phyloP scores from a whole-genome alignment of 2,329 filamentous ascomycete genomes.

The Fusarium tuaranense region DNA sequence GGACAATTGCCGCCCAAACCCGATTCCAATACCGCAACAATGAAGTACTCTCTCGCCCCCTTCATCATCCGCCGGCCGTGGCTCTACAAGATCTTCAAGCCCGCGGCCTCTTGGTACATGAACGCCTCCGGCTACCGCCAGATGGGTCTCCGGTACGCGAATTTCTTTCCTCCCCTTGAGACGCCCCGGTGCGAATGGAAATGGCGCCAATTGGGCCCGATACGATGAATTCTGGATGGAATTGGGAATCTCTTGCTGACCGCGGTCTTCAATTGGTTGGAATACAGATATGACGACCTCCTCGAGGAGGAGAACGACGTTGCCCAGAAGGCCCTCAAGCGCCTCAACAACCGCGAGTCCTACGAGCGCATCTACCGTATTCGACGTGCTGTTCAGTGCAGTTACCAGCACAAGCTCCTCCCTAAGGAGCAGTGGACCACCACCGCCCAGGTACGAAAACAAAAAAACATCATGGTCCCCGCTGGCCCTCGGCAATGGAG shows the following conservation, averaged over 20 bases:
- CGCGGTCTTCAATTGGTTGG: slow-evolving; percentile 24
- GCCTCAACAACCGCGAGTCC: slow-evolving; percentile 87
- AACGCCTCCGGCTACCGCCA: slow-evolving; percentile 92
- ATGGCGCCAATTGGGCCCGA: slow-evolving; percentile 35
- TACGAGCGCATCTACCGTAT: slow-evolving; percentile 99
- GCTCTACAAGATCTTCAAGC: slow-evolving; percentile 81
- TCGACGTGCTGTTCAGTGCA: slow-evolving; percentile 89
- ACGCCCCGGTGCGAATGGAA: slow-evolving; percentile 6
- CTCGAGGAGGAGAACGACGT: slow-evolving; percentile 91
- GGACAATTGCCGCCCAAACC: slow-evolving; percentile 29
- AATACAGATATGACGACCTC: slow-evolving; percentile 86
- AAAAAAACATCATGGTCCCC: neutral
- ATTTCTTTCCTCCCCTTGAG: slow-evolving; percentile 12
- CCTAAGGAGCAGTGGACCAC: slow-evolving; percentile 72
- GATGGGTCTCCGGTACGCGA: slow-evolving; percentile 84
- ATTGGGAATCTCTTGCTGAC: slow-evolving; percentile 39
- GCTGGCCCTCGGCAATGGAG: slow-evolving; percentile 34
- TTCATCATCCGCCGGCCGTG: slow-evolving; percentile 87
- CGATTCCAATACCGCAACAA: slow-evolving; percentile 53
- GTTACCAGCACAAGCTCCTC: slow-evolving; percentile 72
- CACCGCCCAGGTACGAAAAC: slow-evolving; percentile 60
- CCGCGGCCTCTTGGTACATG: slow-evolving; percentile 88
- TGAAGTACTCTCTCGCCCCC: slow-evolving; percentile 79
- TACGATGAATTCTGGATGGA: neutral
- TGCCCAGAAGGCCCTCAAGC: slow-evolving; percentile 89